Evolutionary conservation across 441 rosid species (phyloP).

Genomic region (Dalechampia spathulata): DNA sequence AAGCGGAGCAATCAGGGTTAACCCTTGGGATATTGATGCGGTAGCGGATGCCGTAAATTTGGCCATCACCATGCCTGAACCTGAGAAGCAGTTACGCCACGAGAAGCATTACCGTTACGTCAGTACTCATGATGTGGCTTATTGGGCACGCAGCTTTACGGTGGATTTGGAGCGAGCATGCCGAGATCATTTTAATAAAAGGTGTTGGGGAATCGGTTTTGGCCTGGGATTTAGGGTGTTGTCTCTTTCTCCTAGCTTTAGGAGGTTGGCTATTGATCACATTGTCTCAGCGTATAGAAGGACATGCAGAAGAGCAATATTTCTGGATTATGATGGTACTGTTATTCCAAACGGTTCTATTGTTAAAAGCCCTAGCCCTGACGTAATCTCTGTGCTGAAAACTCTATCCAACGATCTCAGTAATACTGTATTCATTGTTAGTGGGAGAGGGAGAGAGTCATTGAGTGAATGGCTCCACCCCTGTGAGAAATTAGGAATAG

Average conservation of each 20-base stretch:
- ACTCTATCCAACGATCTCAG: conserved; percentile 56
- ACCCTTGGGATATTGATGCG: conserved; percentile 87
- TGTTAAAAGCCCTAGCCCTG: conserved; percentile 54
- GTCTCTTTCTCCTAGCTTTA: conserved; percentile 76
- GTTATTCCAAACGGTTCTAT: conserved; percentile 61
- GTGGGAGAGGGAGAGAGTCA: conserved; percentile 67
- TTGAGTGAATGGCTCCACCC: conserved; percentile 76
- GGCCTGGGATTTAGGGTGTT: conserved; percentile 77
- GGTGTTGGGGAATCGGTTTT: conserved; percentile 84
- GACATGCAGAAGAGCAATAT: conserved; percentile 65
- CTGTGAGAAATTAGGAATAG: conserved; percentile 74
- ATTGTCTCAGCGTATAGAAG: conserved; percentile 53
- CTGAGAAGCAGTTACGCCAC: conserved; percentile 81
- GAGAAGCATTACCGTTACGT: conserved; percentile 79
- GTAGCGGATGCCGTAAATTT: conserved; percentile 66
- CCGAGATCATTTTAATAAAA: conserved; percentile 65
- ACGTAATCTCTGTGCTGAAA: conserved; percentile 49
- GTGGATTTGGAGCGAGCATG: conserved; percentile 83
- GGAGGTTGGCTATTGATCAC: conserved; percentile 58
- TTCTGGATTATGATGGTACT: conserved; percentile 86
- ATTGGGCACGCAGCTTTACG: conserved; percentile 70
- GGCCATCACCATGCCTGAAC: conserved; percentile 56
- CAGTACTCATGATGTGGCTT: conserved; percentile 71
- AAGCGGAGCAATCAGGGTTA: conserved; percentile 87
- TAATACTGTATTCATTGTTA: conserved; percentile 74